These are phyloP conservation scores for Apiospora aurea DNA, from an alignment of 2,329 filamentous ascomycete genomes.

Conservation along the genomic window DNA sequence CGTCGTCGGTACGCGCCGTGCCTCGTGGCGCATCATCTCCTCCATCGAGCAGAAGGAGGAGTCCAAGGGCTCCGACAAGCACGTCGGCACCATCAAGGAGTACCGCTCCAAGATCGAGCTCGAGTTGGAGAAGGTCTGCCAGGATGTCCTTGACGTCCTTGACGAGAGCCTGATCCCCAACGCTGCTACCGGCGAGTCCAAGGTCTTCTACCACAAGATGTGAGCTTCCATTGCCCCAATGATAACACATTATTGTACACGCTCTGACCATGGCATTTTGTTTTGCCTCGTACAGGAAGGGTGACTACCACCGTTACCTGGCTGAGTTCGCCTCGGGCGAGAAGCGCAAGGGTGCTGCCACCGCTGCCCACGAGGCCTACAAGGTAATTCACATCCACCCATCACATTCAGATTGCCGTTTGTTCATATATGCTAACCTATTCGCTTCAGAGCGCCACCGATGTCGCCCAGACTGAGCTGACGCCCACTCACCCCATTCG, in stretches of 20 bases:
- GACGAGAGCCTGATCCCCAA: constrained; percentile 94
- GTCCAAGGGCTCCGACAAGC: constrained; percentile 96
- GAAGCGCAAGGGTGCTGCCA: constrained; percentile 89
- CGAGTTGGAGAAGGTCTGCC: constrained; percentile 97
- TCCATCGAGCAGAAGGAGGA: constrained; percentile 99
- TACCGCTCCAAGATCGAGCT: constrained; percentile 99
- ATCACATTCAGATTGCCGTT: constrained; percentile 17
- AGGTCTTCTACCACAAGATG: constrained; percentile 99
- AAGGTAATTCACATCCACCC: constrained; percentile 69
- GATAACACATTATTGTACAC: constrained; percentile 8
- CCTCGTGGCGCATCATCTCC: constrained; percentile 99
- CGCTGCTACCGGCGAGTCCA: constrained; percentile 95
- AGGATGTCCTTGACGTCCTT: constrained; percentile 95
- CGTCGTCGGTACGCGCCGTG: constrained; percentile 96
- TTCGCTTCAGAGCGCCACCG: constrained; percentile 81
- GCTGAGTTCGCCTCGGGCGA: constrained; percentile 93
- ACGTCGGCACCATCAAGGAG: constrained; percentile 91
- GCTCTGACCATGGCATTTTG: constrained; percentile 27
- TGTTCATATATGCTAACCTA: constrained; percentile 22
- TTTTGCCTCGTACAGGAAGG: constrained; percentile 71
- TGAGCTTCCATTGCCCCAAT: constrained; percentile 56
- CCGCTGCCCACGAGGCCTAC: constrained; percentile 92
- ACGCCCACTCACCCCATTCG: constrained; percentile 98
- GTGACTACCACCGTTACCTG: constrained; percentile 95
- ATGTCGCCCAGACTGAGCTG: constrained; percentile 96